These are phyloP conservation scores for Funneliformis caledonium DNA, from an alignment of 371 early-diverging fungal genomes.

Conservation along the genomic window DNA sequence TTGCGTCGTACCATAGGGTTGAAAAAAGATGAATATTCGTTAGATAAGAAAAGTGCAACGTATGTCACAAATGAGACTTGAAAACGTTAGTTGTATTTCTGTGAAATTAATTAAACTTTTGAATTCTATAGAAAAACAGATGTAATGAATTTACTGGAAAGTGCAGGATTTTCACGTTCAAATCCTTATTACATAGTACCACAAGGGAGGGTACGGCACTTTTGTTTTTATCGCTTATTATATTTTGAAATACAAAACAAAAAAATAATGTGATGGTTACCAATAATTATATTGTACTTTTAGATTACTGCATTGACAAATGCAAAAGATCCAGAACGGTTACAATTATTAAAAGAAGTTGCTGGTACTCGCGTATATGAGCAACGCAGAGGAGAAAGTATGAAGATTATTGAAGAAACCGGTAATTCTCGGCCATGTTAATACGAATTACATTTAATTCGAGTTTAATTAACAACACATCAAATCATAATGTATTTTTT, in stretches of 20 bases:
- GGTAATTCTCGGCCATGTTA: constrained; percentile 50
- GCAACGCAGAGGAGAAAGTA: constrained; percentile 86
- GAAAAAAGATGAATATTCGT: constrained; percentile 97
- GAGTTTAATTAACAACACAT: background rate
- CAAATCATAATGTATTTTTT: background rate
- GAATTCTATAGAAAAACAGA: constrained; percentile 78
- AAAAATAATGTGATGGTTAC: background rate
- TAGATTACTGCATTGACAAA: constrained; percentile 91
- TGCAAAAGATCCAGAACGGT: constrained; percentile 90
- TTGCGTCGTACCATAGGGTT: constrained; percentile 94
- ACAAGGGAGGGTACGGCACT: constrained; percentile 90
- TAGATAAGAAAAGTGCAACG: constrained; percentile 90
- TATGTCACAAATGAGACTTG: constrained; percentile 45
- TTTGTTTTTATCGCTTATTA: background rate
- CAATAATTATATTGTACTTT: background rate
- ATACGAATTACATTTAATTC: background rate
- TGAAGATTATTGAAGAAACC: constrained; percentile 93
- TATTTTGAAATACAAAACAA: background rate
- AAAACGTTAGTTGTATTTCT: background rate
- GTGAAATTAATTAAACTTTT: background rate
- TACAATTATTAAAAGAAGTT: constrained; percentile 95
- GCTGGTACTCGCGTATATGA: constrained; percentile 99
- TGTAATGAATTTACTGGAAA: constrained; percentile 93
- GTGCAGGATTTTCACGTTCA: constrained; percentile 96
- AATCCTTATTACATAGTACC: constrained; percentile 99